Evolutionary conservation across 2,329 filamentous ascomycete genomes (phyloP).

Genomic region (Aspergillus fijiensis): DNA sequence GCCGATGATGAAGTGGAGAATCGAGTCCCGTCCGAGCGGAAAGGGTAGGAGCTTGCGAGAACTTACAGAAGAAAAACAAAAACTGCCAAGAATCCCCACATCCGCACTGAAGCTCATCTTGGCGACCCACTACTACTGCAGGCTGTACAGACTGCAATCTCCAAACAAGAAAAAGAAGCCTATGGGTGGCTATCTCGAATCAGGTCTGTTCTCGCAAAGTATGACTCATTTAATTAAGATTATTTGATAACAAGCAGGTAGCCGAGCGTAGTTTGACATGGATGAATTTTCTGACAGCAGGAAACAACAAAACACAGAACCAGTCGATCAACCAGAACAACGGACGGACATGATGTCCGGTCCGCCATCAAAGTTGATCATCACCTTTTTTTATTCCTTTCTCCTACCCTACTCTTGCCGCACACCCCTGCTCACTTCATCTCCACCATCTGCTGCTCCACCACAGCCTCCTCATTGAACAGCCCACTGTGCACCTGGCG

Average conservation of each 20-base stretch:
- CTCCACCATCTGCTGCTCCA: background rate
- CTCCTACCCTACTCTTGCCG: background rate
- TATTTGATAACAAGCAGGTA: background rate
- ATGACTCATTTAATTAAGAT: background rate
- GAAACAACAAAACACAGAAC: background rate
- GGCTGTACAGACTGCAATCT: background rate
- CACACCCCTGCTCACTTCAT: background rate
- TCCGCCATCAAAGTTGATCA: background rate
- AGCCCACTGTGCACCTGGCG: slow-evolving; percentile 2
- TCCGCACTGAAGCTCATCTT: background rate
- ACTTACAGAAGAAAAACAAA: background rate
- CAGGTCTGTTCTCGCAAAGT: too few species aligned
- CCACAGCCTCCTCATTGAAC: background rate
- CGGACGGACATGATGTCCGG: background rate
- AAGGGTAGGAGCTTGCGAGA: background rate
- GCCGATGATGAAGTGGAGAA: background rate
- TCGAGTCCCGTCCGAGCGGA: background rate
- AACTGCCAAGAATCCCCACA: background rate
- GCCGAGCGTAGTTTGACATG: background rate
- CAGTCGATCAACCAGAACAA: background rate
- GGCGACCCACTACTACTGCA: background rate
- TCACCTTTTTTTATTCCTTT: background rate
- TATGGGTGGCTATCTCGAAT: too few species aligned
- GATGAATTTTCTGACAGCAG: background rate
- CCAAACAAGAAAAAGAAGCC: too few species aligned